Evolutionary conservation across 495 filamentous ascomycete species (phyloP).

Genomic region (Polyplosphaeria fusca): DNA sequence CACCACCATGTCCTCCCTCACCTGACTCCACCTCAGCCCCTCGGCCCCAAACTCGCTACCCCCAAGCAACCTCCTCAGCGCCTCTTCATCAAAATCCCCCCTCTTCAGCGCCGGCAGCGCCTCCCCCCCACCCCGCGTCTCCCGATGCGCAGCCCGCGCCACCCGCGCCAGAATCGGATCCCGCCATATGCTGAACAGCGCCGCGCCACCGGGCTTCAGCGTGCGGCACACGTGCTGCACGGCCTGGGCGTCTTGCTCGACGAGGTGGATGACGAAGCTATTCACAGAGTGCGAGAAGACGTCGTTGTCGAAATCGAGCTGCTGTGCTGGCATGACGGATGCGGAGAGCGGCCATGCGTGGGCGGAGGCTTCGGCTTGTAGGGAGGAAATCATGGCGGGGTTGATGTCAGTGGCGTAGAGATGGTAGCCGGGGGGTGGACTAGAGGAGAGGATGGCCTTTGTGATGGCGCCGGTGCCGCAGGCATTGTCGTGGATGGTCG

Average conservation of each 20-base stretch:
- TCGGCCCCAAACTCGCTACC: not conserved
- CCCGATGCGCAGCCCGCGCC: not conserved
- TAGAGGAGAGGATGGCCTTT: not conserved
- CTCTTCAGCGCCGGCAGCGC: not conserved
- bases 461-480: not conserved
- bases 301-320: not conserved
- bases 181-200: not conserved
- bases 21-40: not conserved
- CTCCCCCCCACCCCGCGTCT: not conserved
- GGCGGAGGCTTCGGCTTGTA: not conserved
- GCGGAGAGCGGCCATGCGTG: not conserved
- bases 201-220: not conserved
- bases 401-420: not conserved
- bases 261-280: not conserved
- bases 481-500: not conserved
- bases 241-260: not conserved
- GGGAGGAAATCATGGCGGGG: not conserved
- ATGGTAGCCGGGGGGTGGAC: not conserved
- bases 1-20: not conserved
- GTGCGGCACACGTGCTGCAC: not conserved
- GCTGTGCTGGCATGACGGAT: not conserved
- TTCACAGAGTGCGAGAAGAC: not conserved
- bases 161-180: not conserved
- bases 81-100: not conserved
- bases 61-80: not conserved